These are phyloP conservation scores for Dittrichia graveolens DNA, from an alignment of 129 eudicot genomes.

Conservation along the genomic window DNA sequence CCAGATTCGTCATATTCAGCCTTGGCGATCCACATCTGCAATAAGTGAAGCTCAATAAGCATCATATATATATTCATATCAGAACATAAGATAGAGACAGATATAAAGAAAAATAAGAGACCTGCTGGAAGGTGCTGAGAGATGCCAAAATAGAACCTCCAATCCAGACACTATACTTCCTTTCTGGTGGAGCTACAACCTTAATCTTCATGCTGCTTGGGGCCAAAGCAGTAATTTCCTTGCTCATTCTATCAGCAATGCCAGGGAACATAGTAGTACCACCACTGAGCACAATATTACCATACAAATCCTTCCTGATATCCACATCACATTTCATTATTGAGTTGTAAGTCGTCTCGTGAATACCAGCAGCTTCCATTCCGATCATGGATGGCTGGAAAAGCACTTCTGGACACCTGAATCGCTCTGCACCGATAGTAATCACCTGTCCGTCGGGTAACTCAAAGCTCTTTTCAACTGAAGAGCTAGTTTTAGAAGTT, in stretches of 20 bases:
- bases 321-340: conserved; percentile 71
- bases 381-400: conserved; percentile 77
- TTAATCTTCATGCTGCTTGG: conserved; percentile 77
- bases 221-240: conserved; percentile 65
- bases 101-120: not conserved
- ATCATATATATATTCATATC: conserved; percentile 6
- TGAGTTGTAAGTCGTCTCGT: conserved; percentile 64
- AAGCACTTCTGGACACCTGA: conserved; percentile 74
- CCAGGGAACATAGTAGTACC: conserved; percentile 72
- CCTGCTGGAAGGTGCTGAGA: conserved; percentile 79
- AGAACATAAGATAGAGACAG: not conserved
- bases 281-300: conserved; percentile 66
- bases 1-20: conserved; percentile 57
- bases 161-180: conserved; percentile 78
- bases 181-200: conserved; percentile 69
- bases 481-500: conserved; percentile 57
- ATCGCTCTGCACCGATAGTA: conserved; percentile 68
- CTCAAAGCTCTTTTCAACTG: conserved; percentile 65
- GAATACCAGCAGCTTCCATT: conserved; percentile 73
- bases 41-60: not conserved
- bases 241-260: conserved; percentile 72
- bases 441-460: conserved; percentile 73
- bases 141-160: conserved; percentile 74
- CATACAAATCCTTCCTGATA: conserved; percentile 66
- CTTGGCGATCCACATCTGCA: conserved; percentile 54